Conservation (phyloP, 1,284 basidiomycete species). For the Meira miltonrushii region DNA sequence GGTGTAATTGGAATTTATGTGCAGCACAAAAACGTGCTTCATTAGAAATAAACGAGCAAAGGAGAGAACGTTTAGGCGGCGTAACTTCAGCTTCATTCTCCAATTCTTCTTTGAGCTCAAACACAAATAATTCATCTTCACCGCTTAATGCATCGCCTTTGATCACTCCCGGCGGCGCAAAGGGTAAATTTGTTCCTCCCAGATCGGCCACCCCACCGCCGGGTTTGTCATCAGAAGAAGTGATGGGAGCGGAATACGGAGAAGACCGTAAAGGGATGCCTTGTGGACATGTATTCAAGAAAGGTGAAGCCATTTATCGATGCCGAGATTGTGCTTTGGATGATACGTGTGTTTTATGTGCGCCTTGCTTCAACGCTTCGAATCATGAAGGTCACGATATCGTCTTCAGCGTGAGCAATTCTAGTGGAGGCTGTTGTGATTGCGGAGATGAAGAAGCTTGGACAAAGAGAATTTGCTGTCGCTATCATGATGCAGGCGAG, state of each 20-base stretch:
- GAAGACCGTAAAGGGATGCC: constrained; percentile 45
- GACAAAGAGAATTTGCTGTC: constrained; percentile 42
- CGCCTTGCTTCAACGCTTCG: constrained; percentile 46
- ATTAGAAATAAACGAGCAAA: constrained; percentile 26
- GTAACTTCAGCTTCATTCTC: background rate
- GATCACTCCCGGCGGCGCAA: background rate
- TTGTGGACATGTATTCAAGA: constrained; percentile 51
- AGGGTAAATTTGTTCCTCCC: constrained; percentile 8
- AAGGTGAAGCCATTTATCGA: constrained; percentile 52
- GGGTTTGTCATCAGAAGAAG: constrained; percentile 20
- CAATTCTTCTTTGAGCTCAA: constrained; percentile 3
- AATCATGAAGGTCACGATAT: constrained; percentile 49
- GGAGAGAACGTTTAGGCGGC: constrained; percentile 23
- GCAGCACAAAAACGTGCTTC: constrained; percentile 35
- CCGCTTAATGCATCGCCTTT: background rate
- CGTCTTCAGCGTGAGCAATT: constrained; percentile 44
- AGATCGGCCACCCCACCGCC: constrained; percentile 10
- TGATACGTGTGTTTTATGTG: constrained; percentile 51
- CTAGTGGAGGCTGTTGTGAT: constrained; percentile 49
- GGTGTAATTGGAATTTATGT: constrained; percentile 32
- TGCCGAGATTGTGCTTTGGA: constrained; percentile 50
- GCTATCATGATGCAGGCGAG: constrained; percentile 26
- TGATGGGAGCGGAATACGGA: constrained; percentile 41
- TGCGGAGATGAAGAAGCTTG: constrained; percentile 52
- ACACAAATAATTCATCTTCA: constrained; percentile 1